Evolutionary conservation across 2,329 filamentous ascomycete species (phyloP), one percentile per base, ranked within the genome.

Genomic region (Ophiostoma novo-ulmi): DNA sequence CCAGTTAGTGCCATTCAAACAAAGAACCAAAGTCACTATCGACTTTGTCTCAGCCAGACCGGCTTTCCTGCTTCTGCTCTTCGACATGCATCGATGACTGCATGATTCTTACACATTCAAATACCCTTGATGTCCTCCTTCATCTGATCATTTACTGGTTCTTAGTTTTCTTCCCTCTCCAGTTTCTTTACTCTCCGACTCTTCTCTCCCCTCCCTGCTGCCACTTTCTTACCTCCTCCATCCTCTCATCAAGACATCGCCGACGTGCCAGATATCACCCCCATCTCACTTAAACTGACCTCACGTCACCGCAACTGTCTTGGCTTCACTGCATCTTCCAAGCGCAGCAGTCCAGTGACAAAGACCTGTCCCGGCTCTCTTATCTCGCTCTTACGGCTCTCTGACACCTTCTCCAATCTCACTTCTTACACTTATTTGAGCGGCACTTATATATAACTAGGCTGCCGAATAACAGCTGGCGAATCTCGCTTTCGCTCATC

Each of bases 151-250:
- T 38, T 36, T 38, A 31, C 41, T 39, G 13, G 48, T 55, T 67
- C 41, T 68, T 20, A 20, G n/a, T 26, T 67, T 44, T 65, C 55
- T 41, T 55, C 38, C 6, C 38, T 7, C 5, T 17, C 41, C 52
- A 58, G 52, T 58, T 38, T 22, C 38, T 58, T 61, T 22, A 13
- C 36, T 22, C 39, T 48, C 69, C 5, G 31, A 5, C n/a, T 17
- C 8, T 65, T 64, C 52, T 58, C n/a, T 58, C 22, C 22, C 11
- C 52, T 58, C 35, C 35, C 61, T 38, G 61, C 61, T 10, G 61
- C 31, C 61, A 64, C 61, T 64, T 64, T 64, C 35, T 64, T 20
- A 44, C 64, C 6, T 36, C 38, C n/a, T n/a, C 67, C 39, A n/a
- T 22, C 52, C 36, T 70, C 41, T 20, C 7, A 5, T 39, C 11